These are phyloP conservation scores for Tuber magnatum DNA, from an alignment of 495 filamentous ascomycete species.

Conservation along the genomic window DNA sequence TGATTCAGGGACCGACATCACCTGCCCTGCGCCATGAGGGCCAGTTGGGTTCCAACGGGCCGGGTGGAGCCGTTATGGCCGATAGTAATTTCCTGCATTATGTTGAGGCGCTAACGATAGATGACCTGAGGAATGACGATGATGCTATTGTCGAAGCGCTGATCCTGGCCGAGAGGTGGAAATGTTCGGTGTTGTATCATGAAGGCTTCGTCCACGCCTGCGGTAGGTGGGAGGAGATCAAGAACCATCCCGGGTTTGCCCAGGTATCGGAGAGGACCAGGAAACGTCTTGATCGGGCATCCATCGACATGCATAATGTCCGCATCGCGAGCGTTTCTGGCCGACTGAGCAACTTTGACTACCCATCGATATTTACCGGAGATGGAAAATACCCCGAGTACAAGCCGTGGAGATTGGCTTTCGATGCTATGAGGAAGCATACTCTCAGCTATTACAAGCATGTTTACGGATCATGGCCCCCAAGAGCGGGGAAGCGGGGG, in stretches of 20 bases:
- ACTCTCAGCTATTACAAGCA: conserved; percentile 70
- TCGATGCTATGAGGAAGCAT: conserved; percentile 65
- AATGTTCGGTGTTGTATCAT: conserved; percentile 71
- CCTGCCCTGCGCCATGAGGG: conserved; percentile 21
- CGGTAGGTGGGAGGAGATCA: conserved; percentile 73
- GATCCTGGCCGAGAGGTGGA: conserved; percentile 77
- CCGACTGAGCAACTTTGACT: conserved; percentile 60
- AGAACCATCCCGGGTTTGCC: conserved; percentile 58
- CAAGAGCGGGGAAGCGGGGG: conserved; percentile 62
- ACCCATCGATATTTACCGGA: conserved; percentile 83
- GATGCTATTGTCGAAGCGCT: conserved; percentile 89
- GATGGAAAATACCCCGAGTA: conserved; percentile 50
- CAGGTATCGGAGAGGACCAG: conserved; percentile 64
- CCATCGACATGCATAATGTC: conserved; percentile 65
- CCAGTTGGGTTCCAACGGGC: conserved; percentile 19
- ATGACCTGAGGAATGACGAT: conserved; percentile 70
- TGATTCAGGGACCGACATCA: conserved; percentile 19
- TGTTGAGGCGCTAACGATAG: conserved; percentile 65
- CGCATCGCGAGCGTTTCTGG: conserved; percentile 53
- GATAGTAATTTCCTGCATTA: conserved; percentile 67
- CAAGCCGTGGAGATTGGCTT: conserved; percentile 70
- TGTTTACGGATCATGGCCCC: conserved; percentile 87
- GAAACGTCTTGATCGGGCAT: conserved; percentile 70
- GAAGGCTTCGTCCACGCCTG: conserved; percentile 91
- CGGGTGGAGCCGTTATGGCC: conserved; percentile 42